Evolutionary conservation across 1,139 yeast species (phyloP), one percentile per base, ranked within the genome.

Genomic region (Geotrichum restrictum): DNA sequence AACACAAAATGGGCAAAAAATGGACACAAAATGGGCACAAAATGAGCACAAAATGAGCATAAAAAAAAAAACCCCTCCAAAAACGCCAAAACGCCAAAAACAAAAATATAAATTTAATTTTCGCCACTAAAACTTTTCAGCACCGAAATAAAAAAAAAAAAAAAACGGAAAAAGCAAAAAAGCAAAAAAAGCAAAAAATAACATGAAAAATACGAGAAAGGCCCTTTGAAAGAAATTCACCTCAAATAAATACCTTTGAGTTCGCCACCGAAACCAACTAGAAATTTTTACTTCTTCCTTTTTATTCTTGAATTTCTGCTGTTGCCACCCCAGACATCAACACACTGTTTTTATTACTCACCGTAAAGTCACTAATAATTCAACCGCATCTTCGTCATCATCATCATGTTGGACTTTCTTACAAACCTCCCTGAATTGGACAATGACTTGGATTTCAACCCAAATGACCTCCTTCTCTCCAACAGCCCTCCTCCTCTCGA

Each of bases 401-500:
- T 38, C 22, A n/a, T 42, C n/a, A 18, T 32, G 11, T 24, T 46
- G 49, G 44, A 37, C 36, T 38, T 46, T 43, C 18, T 46, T 11
- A 18, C 48, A 31, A 16, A 29, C 16, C 16, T 38, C 18, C 24
- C 32, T 24, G 18, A 37, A 3, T 14, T 40, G 3, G 49, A 45
- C 16, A 16, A 10, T 38, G 34, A 7, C 14, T 13, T 33, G 19
- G 50, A 38, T 7, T 13, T 47, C 18, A 32, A n/a, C 11, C 19
- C 33, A 14, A n/a, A 22, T 34, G 32, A 45, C 42, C 36, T 36
- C 22, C 32, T 42, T 10, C 39, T 19, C 10, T 43, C 32, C 14
- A 43, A 37, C 43, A 14, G 31, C 22, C 52, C 52, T 36, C 52
- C 52, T n/a, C 41, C 39, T 2, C 18, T 36, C 13, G 45, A 41